phyloP scores from a whole-genome alignment of 345 rosid species.

The Geranium rotundifolium region DNA sequence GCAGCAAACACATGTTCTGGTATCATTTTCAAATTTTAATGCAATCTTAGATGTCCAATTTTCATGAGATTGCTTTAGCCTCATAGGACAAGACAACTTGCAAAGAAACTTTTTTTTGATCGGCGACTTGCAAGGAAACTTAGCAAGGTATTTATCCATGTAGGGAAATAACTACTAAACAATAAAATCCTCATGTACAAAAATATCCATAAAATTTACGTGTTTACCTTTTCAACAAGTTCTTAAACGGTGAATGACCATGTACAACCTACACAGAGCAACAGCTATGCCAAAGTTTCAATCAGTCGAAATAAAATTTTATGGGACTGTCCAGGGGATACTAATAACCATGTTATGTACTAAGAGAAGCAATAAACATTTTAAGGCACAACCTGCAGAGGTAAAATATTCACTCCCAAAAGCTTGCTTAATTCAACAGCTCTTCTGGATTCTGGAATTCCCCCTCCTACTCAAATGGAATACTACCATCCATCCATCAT shows the following conservation, averaged over 20 bases:
- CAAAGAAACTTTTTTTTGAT: too few relatives aligned
- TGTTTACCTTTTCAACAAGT: constrained; percentile 40
- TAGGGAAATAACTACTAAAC: neutral
- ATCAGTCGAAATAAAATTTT: constrained; percentile 2
- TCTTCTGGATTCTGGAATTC: constrained; percentile 58
- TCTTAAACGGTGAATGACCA: constrained; percentile 67
- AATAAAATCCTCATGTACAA: neutral
- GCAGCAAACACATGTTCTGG: too few relatives aligned
- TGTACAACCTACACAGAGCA: constrained; percentile 50
- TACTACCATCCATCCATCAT: neutral
- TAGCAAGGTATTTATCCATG: too few relatives aligned
- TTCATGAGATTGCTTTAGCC: too few relatives aligned
- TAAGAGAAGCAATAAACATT: neutral
- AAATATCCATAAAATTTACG: neutral
- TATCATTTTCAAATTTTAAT: too few relatives aligned
- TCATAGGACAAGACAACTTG: too few relatives aligned
- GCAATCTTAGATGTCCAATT: too few relatives aligned
- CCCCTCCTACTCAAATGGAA: constrained; percentile 49
- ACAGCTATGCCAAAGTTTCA: constrained; percentile 2
- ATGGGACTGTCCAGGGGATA: neutral
- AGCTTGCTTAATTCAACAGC: constrained; percentile 57
- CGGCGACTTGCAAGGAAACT: too few relatives aligned
- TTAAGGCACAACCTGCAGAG: constrained; percentile 42
- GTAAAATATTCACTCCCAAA: constrained; percentile 41
- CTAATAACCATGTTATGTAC: neutral